Evolutionary conservation across 2,329 filamentous ascomycete genomes (phyloP).

Genomic region (Exophiala xenobiotica): DNA sequence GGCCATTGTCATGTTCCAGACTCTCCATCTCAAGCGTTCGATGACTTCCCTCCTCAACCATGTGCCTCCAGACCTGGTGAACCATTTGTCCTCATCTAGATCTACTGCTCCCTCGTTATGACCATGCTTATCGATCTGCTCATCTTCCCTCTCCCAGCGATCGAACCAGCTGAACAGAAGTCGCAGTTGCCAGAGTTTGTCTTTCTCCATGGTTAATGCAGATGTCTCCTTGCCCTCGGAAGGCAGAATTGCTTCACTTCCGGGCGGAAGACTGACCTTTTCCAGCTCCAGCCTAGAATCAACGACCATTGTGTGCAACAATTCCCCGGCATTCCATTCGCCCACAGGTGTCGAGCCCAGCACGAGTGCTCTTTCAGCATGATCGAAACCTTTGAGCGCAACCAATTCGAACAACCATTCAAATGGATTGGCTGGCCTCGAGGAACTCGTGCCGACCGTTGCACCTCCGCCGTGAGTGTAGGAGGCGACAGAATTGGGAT

Average conservation of each 20-base stretch:
- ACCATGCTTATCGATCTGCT: conserved; percentile 19
- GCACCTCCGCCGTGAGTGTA: conserved; percentile 28
- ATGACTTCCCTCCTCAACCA: conserved; percentile 60
- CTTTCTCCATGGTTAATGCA: no score
- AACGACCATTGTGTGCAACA: conserved; percentile 61
- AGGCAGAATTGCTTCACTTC: conserved; percentile 41
- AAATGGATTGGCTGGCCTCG: conserved; percentile 50
- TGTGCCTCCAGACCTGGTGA: conserved; percentile 14
- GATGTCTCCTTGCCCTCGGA: no score
- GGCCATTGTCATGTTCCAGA: conserved; percentile 42
- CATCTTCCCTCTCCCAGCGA: conserved; percentile 38
- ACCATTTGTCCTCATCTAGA: conserved; percentile 21
- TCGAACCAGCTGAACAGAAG: conserved; percentile 69
- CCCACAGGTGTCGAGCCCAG: conserved; percentile 50
- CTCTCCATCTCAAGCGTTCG: conserved; percentile 53
- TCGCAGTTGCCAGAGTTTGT: conserved; percentile 62
- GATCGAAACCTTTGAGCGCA: conserved; percentile 53
- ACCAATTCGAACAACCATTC: conserved; percentile 72
- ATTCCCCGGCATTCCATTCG: conserved; percentile 39
- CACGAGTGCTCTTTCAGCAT: conserved; percentile 66
- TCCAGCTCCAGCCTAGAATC: conserved; percentile 71
- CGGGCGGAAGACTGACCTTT: conserved; percentile 35
- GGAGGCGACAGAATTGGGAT: conserved; percentile 32
- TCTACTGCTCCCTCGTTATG: no score
- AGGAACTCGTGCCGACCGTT: conserved; percentile 22